Percentiles rank a stretch among this genome's conserved stretches.
Evolutionary conservation across 164 flowering plant species (phyloP).

Genomic region (Stephania yunnanensis): DNA sequence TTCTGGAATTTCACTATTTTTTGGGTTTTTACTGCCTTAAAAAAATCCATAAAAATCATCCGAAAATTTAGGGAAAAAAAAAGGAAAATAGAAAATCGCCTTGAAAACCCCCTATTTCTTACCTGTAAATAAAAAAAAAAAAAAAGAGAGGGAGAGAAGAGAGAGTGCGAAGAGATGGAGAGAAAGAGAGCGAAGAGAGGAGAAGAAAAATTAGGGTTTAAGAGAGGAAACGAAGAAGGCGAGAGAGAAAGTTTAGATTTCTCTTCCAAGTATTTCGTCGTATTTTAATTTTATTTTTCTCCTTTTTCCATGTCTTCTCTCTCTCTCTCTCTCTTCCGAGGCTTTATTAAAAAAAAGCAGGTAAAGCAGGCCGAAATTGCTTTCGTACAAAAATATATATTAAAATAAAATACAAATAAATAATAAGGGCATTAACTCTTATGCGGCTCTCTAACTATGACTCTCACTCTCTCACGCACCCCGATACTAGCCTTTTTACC

Average conservation of each 20-base stretch:
- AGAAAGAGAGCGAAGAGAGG: background rate
- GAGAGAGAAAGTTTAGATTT: conserved; percentile 10
- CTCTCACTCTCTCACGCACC: background rate
- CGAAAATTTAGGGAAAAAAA: conserved; percentile 7
- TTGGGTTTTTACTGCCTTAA: conserved; percentile 16
- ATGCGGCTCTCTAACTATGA: background rate
- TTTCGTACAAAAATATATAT: conserved; percentile 14
- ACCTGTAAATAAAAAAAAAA: conserved; percentile 23
- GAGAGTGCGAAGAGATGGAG: conserved; percentile 4
- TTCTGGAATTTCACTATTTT: conserved; percentile 8
- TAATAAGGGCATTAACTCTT: background rate
- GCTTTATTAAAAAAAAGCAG: conserved; percentile 24
- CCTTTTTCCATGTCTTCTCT: conserved; percentile 14
- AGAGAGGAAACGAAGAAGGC: conserved; percentile 2
- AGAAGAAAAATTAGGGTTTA: conserved; percentile 11
- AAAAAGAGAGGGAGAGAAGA: conserved; percentile 9
- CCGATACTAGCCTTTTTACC: too few species aligned
- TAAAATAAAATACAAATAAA: conserved; percentile 6
- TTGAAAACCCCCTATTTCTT: conserved; percentile 11
- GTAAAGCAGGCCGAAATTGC: conserved; percentile 35
- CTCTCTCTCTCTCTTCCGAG: conserved; percentile 11
- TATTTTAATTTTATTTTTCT: conserved; percentile 10
- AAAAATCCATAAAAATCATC: conserved; percentile 9
- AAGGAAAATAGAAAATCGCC: conserved; percentile 4
- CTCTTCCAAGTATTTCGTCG: conserved; percentile 13